Conservation (phyloP, 345 rosid genomes). For the Mallotus nudiflorus region DNA sequence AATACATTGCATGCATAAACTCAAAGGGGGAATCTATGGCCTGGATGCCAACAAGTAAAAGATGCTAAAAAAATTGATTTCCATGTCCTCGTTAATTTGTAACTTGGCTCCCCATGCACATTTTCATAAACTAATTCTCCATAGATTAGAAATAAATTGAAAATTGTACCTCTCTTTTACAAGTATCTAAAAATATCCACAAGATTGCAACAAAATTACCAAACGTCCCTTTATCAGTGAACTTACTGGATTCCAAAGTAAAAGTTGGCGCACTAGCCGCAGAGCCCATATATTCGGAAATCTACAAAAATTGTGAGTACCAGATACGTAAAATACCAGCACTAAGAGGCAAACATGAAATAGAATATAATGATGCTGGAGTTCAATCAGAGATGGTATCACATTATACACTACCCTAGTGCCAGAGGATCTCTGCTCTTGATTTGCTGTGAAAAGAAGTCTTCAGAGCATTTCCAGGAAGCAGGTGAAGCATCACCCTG, state of each 20-base stretch:
- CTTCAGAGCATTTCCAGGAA: slow-evolving; percentile 97
- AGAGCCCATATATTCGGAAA: slow-evolving; percentile 83
- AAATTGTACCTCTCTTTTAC: neutral
- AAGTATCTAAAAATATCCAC: neutral
- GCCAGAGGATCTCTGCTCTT: slow-evolving; percentile 89
- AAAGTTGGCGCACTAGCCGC: slow-evolving; percentile 76
- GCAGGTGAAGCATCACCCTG: slow-evolving; percentile 80
- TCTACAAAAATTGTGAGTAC: slow-evolving; percentile 38
- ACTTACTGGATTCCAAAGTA: slow-evolving; percentile 88
- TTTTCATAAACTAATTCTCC: neutral
- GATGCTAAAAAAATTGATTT: neutral
- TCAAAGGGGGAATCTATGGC: neutral
- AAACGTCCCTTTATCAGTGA: slow-evolving; percentile 17
- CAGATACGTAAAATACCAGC: neutral
- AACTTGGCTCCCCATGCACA: neutral
- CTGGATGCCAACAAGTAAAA: neutral
- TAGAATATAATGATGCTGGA: neutral
- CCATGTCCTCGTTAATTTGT: neutral
- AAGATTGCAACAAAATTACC: neutral
- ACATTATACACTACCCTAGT: slow-evolving; percentile 54
- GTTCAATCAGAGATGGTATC: slow-evolving; percentile 8
- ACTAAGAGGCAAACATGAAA: slow-evolving; percentile 13
- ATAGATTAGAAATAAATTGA: neutral
- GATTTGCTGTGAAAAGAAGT: slow-evolving; percentile 69
- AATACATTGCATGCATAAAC: neutral